A percentile compares a stretch with the other conserved stretches of the same genome.
These are phyloP conservation scores for Lactarius psammicola DNA, from an alignment of 768 basidiomycete species.

Conservation along the genomic window DNA sequence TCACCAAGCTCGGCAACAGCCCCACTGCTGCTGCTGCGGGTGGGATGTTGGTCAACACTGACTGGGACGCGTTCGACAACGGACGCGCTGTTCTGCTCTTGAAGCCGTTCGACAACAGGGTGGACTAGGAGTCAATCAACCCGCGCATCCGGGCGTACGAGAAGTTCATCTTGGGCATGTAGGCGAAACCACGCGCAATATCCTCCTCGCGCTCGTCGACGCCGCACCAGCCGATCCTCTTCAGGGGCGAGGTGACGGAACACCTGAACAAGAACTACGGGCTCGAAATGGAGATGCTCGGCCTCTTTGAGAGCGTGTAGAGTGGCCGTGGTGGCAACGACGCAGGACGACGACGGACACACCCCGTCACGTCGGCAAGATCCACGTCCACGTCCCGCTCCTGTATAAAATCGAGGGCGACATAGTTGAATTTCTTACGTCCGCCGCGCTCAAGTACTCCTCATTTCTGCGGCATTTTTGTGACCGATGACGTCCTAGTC, in stretches of 20 bases:
- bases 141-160: conserved; percentile 92
- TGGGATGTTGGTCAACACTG: conserved; percentile 95
- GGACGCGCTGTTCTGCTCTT: conserved; percentile 81
- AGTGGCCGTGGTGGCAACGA: conserved; percentile 38
- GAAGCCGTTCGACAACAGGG: conserved; percentile 86
- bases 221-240: conserved; percentile 72
- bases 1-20: conserved; percentile 78
- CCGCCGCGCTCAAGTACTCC: too few species aligned
- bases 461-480: too few species aligned
- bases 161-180: conserved; percentile 99
- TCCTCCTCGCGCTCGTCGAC: conserved; percentile 80
- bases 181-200: conserved; percentile 91
- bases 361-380: too few species aligned
- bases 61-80: conserved; percentile 99
- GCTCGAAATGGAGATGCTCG: conserved; percentile 91
- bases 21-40: conserved; percentile 60
- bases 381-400: too few species aligned
- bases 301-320: conserved; percentile 78
- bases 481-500: too few species aligned
- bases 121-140: conserved; percentile 94
- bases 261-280: conserved; percentile 89
- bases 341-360: conserved; percentile 3
- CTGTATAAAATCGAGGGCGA: too few species aligned
- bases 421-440: too few species aligned
- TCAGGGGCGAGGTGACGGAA: conserved; percentile 72